Evolutionary conservation across 345 rosid species (phyloP).

Genomic region (Trapa incisa): DNA sequence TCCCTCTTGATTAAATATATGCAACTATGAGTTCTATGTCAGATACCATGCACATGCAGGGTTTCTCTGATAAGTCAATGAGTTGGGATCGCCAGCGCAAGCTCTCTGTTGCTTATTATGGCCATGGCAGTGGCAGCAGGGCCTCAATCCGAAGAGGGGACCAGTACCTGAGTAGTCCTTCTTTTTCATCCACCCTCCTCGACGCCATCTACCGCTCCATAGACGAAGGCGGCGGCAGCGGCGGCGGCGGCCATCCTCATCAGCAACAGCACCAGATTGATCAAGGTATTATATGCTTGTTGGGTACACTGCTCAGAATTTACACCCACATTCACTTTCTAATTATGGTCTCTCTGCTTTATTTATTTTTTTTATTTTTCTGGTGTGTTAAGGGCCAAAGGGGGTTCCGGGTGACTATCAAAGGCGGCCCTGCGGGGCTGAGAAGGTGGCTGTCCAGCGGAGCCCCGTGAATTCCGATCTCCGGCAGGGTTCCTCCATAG

Average conservation of each 20-base stretch:
- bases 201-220: conserved; percentile 75
- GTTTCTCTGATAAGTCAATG: background rate
- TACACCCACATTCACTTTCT: too few species aligned
- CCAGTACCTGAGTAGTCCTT: conserved; percentile 22
- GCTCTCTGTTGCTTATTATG: too few species aligned
- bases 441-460: conserved; percentile 6
- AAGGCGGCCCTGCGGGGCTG: conserved; percentile 20
- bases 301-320: too few species aligned
- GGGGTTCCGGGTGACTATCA: background rate
- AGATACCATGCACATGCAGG: background rate
- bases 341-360: background rate
- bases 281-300: background rate
- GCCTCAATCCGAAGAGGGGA: background rate
- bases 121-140: too few species aligned
- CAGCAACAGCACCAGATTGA: conserved; percentile 5
- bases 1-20: background rate
- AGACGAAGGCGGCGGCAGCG: conserved; percentile 34
- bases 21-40: background rate
- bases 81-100: background rate
- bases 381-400: background rate
- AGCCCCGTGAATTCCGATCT: background rate
- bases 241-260: too few species aligned
- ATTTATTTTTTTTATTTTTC: background rate
- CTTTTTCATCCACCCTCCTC: conserved; percentile 79
- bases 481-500: background rate